These are phyloP conservation scores for Claviceps spartinae DNA, from an alignment of 2,329 filamentous ascomycete species.

Conservation along the genomic window DNA sequence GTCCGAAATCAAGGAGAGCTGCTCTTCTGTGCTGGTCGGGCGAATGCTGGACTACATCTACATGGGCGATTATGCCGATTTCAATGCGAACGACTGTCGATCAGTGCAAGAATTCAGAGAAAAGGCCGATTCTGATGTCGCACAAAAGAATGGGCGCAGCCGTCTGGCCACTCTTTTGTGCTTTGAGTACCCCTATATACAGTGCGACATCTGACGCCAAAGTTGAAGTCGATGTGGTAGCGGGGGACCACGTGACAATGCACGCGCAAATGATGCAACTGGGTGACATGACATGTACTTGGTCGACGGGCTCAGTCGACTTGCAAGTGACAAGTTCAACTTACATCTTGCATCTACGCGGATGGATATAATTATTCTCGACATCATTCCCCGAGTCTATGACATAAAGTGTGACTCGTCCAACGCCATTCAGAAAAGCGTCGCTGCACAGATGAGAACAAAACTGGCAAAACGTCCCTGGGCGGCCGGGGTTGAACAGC, in stretches of 20 bases:
- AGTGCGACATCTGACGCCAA: too few species aligned
- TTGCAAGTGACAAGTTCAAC: background rate
- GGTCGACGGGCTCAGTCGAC: background rate
- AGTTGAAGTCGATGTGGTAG: too few species aligned
- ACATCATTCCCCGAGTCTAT: background rate
- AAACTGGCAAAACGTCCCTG: background rate
- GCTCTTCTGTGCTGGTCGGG: background rate
- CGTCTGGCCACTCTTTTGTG: too few species aligned
- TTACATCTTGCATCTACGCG: background rate
- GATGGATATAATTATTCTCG: background rate
- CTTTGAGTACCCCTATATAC: too few species aligned
- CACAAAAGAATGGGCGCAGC: too few species aligned
- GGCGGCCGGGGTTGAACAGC: background rate
- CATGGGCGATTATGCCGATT: background rate
- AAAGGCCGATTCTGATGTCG: too few species aligned
- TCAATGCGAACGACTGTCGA: too few species aligned
- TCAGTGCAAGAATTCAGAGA: too few species aligned
- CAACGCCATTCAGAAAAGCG: background rate
- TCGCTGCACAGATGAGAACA: background rate
- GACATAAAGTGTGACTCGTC: background rate
- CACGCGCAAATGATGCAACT: background rate
- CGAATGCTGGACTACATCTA: background rate
- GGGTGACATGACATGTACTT: background rate
- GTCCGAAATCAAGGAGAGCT: background rate
- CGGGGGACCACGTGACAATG: background rate